phyloP scores from a whole-genome alignment of 345 rosid species.

The Aquilaria yunnanensis region DNA sequence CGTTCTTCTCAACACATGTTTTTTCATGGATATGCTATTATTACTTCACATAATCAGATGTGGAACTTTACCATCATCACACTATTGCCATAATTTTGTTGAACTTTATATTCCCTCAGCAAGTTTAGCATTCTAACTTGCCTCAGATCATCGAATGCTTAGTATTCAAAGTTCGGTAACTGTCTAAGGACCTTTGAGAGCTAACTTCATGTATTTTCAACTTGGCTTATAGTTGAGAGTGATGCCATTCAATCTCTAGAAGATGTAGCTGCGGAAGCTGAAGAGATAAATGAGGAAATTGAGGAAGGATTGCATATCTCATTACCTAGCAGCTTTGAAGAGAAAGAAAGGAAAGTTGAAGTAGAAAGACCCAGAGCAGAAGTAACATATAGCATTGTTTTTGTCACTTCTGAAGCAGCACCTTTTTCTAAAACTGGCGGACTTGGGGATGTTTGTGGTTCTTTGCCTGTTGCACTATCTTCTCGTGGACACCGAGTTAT shows the following conservation, averaged over 20 bases:
- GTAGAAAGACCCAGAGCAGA: slow-evolving; percentile 22
- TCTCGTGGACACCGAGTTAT: slow-evolving; percentile 85
- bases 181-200: background rate
- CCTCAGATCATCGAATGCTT: no score
- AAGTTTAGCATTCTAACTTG: no score
- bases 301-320: slow-evolving; percentile 12
- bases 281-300: slow-evolving; percentile 11
- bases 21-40: no score
- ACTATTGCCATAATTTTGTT: no score
- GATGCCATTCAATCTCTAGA: slow-evolving; percentile 19
- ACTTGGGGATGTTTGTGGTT: slow-evolving; percentile 92
- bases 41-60: no score
- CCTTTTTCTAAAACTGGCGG: slow-evolving; percentile 99
- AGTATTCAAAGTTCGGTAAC: background rate
- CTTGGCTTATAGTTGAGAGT: slow-evolving; percentile 30
- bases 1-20: no score
- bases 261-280: slow-evolving; percentile 14
- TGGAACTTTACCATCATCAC: no score
- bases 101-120: no score
- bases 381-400: slow-evolving; percentile 46
- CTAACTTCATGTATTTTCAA: slow-evolving; percentile 4
- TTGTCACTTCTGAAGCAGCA: slow-evolving; percentile 88
- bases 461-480: slow-evolving; percentile 82
- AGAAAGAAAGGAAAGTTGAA: slow-evolving; percentile 30
- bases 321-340: slow-evolving; percentile 17